Evolutionary conservation across 2,329 filamentous ascomycete genomes (phyloP).

Genomic region (Colletotrichum caudatum): DNA sequence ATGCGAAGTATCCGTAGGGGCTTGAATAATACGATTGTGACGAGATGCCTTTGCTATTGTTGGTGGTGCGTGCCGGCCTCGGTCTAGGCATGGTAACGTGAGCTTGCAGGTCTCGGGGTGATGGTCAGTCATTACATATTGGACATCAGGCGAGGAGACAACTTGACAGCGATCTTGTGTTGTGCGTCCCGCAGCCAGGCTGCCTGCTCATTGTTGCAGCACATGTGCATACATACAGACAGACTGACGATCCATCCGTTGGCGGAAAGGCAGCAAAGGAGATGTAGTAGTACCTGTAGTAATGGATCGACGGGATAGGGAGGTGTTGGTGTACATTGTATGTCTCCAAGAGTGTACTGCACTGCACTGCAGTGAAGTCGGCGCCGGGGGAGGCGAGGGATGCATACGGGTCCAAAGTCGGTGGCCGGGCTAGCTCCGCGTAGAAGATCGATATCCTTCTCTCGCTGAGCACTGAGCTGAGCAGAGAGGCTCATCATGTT

Average conservation of each 20-base stretch:
- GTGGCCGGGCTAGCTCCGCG: background rate
- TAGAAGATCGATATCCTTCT: constrained; percentile 2
- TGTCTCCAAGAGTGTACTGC: too few relatives aligned
- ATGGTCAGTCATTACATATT: background rate
- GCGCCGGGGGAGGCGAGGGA: background rate
- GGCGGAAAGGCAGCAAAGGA: background rate
- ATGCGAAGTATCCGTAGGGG: background rate
- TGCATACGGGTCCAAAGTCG: background rate
- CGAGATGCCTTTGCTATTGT: constrained; percentile 16
- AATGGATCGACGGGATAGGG: background rate
- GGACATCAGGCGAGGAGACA: background rate
- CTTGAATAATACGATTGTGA: constrained; percentile 31
- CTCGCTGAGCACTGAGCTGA: background rate
- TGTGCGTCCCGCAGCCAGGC: background rate
- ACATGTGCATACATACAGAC: constrained; percentile 1
- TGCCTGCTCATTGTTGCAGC: background rate
- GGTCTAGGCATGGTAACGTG: constrained; percentile 9
- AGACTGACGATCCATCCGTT: too few relatives aligned
- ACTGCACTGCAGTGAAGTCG: background rate
- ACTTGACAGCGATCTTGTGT: background rate
- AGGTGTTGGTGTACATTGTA: background rate
- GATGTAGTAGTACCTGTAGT: background rate
- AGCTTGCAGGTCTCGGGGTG: background rate
- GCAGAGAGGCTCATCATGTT: background rate
- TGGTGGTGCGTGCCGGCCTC: background rate